Evolutionary conservation across 208 protist genomes (phyloP).

Genomic region (Trypanosoma congolense): DNA sequence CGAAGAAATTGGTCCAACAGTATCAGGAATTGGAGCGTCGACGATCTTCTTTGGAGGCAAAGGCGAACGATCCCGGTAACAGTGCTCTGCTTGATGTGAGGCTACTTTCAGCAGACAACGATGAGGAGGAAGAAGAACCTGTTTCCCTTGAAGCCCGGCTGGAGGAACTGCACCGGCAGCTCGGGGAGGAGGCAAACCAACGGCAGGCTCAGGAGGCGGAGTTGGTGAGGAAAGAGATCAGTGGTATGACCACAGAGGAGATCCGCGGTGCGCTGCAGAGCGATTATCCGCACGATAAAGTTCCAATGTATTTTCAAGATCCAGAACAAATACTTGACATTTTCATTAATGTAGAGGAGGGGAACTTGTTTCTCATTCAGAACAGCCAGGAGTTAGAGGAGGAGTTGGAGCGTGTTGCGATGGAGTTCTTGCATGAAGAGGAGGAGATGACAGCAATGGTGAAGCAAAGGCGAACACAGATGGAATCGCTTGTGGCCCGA

Average conservation of each 20-base stretch:
- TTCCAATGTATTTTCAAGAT: slow-evolving; percentile 90
- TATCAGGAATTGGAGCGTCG: not conserved
- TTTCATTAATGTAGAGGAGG: slow-evolving; percentile 94
- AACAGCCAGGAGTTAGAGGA: slow-evolving; percentile 94
- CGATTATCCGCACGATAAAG: slow-evolving; percentile 59
- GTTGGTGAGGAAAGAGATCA: slow-evolving; percentile 42
- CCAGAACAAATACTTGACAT: slow-evolving; percentile 92
- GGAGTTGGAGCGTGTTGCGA: slow-evolving; percentile 88
- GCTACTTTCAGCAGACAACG: not conserved
- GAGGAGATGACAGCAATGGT: slow-evolving; percentile 86
- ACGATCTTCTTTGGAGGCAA: not conserved
- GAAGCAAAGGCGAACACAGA: slow-evolving; percentile 77
- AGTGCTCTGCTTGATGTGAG: not conserved
- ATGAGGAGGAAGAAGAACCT: slow-evolving; percentile 27
- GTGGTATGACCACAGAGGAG: slow-evolving; percentile 46
- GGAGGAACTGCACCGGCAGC: slow-evolving; percentile 39
- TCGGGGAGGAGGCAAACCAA: slow-evolving; percentile 50
- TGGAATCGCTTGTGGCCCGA: slow-evolving; percentile 66
- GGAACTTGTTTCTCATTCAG: slow-evolving; percentile 95
- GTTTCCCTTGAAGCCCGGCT: slow-evolving; percentile 53
- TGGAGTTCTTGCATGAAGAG: slow-evolving; percentile 77
- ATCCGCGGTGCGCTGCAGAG: slow-evolving; percentile 52
- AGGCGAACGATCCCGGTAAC: not conserved
- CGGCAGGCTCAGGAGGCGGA: slow-evolving; percentile 31
- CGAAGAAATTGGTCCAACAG: slow-evolving; percentile 18